Base-by-base conservation (phyloP, 2,329 filamentous ascomycete species). In the Penicillium sclerotiorum region DNA sequence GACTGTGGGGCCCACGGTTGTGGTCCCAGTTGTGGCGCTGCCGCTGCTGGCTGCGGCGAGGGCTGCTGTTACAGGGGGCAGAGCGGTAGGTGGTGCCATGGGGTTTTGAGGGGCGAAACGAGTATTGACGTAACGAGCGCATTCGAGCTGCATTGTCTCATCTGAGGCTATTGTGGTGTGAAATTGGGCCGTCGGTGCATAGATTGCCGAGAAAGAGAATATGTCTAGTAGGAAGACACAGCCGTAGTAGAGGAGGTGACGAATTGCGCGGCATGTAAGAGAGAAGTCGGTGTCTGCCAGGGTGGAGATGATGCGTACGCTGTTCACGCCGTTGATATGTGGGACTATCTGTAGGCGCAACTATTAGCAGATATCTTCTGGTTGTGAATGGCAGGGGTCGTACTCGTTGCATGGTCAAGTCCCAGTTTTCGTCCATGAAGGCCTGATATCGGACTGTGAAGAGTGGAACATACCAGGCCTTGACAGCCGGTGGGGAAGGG, bases 171-270 rank as follows among this genome's bases (percentile, higher is more conserved):
- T 95, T 25, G 69, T 72, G 54, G 86, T 82, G 54, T 87, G 83
- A 50, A 99, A 87, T 30, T 89, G 86, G 0, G 85, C 80, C 0
- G 90, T 90, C 0, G 87, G 86, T 0, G 92, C 91, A 66, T 99
- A 99, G 62, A 95, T 93, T 35, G 89, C 90, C 25, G 86, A 81
- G 68, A 97, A 99, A 69, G 94, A 91, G 77, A 97, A 97, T 61
- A 96, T 89, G 73, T 99, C 94, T 9, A 97, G 83, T 45, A 97
- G 82, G 21, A 96, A 80, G 28, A 96, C 82, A 63, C 90, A 93
- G 65, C 93, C 90, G 71, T 97, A 96, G 77, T 95, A 95, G 21
- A 97, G 80, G 8, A 99, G 80, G 68, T 97, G 93, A 55, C 89
- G 86, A 49, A 97, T 82, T 7, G 91, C 92, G 45, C 90, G 87